Evolutionary conservation across 176 grass and related monocot genomes (phyloP).

Genomic region (Phragmites australis): DNA sequence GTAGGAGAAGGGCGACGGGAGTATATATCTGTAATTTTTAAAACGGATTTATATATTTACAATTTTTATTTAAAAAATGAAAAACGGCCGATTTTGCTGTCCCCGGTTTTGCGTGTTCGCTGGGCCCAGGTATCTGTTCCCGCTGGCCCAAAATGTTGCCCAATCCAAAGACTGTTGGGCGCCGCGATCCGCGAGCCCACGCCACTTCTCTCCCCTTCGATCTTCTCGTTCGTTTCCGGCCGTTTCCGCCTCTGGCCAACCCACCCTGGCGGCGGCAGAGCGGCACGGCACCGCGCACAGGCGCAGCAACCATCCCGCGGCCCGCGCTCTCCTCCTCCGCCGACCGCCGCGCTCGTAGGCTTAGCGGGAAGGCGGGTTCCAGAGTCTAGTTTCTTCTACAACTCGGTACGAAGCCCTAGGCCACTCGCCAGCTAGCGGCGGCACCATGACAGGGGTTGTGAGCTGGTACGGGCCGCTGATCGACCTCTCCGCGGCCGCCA

Average conservation of each 20-base stretch:
- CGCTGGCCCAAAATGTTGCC: neutral
- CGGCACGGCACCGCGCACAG: neutral
- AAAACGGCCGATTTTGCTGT: neutral
- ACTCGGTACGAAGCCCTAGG: neutral
- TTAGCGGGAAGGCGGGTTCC: neutral
- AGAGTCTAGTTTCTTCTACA: neutral
- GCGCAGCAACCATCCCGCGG: neutral
- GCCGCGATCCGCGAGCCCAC: neutral
- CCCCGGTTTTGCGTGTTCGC: neutral
- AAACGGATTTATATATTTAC: too few species aligned
- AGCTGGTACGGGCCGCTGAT: slow-evolving; percentile 81
- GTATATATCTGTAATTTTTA: too few species aligned
- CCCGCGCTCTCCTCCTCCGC: neutral
- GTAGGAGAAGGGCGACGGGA: too few species aligned
- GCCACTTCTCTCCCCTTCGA: neutral
- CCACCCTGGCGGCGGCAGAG: neutral
- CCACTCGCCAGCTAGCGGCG: neutral
- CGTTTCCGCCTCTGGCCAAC: neutral
- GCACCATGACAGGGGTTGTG: slow-evolving; percentile 38
- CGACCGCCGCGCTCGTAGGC: neutral
- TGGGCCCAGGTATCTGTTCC: neutral
- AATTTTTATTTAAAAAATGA: too few species aligned
- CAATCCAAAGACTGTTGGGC: neutral
- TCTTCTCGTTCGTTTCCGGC: neutral
- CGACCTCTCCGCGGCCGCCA: slow-evolving; percentile 59